phyloP scores from a whole-genome alignment of 768 basidiomycete species.

The Trametopsis cervina region DNA sequence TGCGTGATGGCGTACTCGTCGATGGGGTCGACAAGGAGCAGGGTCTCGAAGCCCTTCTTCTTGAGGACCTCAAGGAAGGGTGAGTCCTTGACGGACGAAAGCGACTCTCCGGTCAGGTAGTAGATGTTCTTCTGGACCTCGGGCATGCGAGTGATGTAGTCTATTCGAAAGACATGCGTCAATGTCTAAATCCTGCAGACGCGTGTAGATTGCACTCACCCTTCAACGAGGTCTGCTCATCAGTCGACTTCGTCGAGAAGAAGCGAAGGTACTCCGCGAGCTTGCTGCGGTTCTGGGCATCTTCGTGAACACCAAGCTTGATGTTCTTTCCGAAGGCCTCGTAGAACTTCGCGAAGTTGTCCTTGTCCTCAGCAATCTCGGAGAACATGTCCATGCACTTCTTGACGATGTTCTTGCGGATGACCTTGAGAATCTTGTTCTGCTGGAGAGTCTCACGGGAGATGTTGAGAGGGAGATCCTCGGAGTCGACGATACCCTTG shows the following conservation, averaged over 20 bases:
- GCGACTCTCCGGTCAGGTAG: constrained; percentile 98
- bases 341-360: constrained; percentile 96
- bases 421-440: constrained; percentile 99
- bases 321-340: constrained; percentile 99
- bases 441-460: constrained; percentile 99
- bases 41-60: constrained; percentile 98
- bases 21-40: constrained; percentile 96
- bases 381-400: constrained; percentile 91
- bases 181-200: neutral
- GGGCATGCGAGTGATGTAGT: constrained; percentile 99
- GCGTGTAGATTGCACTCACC: constrained; percentile 38
- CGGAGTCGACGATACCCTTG: constrained; percentile 99
- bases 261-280: constrained; percentile 99
- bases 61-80: constrained; percentile 99
- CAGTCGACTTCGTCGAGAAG: constrained; percentile 89
- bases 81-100: constrained; percentile 84
- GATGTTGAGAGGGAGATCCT: constrained; percentile 99
- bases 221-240: constrained; percentile 91
- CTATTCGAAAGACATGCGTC: constrained; percentile 32
- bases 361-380: constrained; percentile 99
- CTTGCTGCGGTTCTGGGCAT: constrained; percentile 97
- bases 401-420: constrained; percentile 99
- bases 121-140: constrained; percentile 98
- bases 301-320: constrained; percentile 99
- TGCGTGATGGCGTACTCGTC: constrained; percentile 99